Evolutionary conservation across 768 basidiomycete species (phyloP), one percentile per base, ranked within the genome.

Genomic region (Termitomyces titanicus): DNA sequence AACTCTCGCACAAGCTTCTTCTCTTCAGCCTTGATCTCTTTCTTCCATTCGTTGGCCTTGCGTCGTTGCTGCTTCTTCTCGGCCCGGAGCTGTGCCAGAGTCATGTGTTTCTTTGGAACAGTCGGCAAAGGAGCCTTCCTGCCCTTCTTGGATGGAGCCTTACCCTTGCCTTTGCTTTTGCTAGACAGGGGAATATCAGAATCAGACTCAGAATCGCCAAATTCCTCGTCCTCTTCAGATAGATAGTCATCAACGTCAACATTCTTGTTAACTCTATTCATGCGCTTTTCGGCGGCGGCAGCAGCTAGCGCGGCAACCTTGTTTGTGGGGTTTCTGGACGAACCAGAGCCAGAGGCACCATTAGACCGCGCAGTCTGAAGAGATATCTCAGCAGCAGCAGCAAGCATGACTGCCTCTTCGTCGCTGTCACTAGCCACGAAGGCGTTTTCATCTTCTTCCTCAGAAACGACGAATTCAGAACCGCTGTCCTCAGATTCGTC

Each of bases 391-490:
- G 88, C 75, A 27, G 85, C 88, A 22, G 74, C 77, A 40, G 75
- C 70, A 15, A 91, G 37, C 83, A 88, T 79, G 20, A 82, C 53
- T 45, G 72, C 75, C 58, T 83, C 80, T 39, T 78, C 78, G 50
- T 58, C 71, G 43, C 58, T 61, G 43, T 71, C 68, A 18, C 65
- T 61, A 2, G 66, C 65, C 33, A 62, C 63, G 42, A 59, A 59
- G 8, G 60, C 61, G 33, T 76, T 73, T 40, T 74, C 74, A 24
- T 74, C 74, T 18, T 69, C 66, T 13, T 70, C 66, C 24, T 77
- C 76, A 3, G 77, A 76, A 2, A 56, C 72, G 39, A 79, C 72
- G 59, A 85, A 88, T 53, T 86, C 86, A 38, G 88, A 88, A 25
- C 76, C 84, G 64, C 78, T 82, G 51, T 74, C 78, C 29, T 78